These are phyloP conservation scores for Arabidopsis suecica DNA, from an alignment of 345 rosid genomes.

Conservation along the genomic window DNA sequence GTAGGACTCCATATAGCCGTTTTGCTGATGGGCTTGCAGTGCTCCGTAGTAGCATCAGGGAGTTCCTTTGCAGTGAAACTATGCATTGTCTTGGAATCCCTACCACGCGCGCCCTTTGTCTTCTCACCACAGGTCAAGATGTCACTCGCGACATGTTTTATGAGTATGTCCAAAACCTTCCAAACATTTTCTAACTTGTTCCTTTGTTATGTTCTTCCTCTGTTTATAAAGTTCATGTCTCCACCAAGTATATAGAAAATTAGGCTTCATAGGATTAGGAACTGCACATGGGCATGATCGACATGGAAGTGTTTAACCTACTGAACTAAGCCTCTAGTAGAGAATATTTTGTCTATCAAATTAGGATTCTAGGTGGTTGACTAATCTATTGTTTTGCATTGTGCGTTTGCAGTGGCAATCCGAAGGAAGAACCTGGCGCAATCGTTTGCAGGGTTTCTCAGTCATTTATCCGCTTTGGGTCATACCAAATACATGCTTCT, in stretches of 20 bases:
- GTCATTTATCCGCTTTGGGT: constrained; percentile 90
- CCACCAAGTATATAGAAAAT: neutral
- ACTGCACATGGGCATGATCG: constrained; percentile 2
- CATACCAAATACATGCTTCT: constrained; percentile 88
- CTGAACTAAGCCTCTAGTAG: neutral
- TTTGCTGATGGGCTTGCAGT: constrained; percentile 99
- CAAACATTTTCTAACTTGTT: constrained; percentile 8
- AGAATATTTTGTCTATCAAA: neutral
- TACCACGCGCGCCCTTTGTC: constrained; percentile 94
- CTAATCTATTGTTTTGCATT: constrained; percentile 14
- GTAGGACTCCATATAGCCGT: constrained; percentile 95
- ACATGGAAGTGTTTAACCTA: neutral
- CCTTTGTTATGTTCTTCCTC: neutral
- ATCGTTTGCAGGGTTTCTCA: constrained; percentile 91
- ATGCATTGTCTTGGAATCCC: constrained; percentile 96
- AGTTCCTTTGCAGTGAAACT: constrained; percentile 93
- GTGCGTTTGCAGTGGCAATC: constrained; percentile 73
- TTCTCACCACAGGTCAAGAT: constrained; percentile 87
- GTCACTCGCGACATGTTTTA: constrained; percentile 98
- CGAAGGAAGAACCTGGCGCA: constrained; percentile 98
- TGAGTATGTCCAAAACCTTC: constrained; percentile 68
- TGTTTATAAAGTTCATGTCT: neutral
- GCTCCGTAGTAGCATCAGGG: constrained; percentile 93
- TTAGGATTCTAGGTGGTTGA: constrained; percentile 5
- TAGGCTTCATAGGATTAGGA: neutral